Evolutionary conservation across 345 rosid genomes (phyloP).

Genomic region (Nephelium lappaceum): DNA sequence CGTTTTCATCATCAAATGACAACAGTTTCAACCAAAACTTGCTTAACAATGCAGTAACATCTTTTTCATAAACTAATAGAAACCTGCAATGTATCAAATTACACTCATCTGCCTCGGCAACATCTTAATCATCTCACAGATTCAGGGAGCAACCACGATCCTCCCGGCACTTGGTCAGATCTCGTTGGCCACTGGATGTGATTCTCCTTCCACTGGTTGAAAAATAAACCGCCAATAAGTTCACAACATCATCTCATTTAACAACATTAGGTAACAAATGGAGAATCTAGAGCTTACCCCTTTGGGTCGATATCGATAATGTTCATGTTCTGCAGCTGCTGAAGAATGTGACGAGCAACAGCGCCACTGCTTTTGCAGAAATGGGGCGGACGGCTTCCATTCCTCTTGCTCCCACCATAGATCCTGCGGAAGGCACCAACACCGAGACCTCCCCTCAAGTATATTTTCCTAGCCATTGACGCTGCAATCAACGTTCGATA

Average conservation of each 20-base stretch:
- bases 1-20: background rate
- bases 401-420: constrained; percentile 59
- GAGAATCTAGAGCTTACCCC: constrained; percentile 35
- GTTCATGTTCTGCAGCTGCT: constrained; percentile 46
- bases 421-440: constrained; percentile 54
- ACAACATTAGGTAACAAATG: background rate
- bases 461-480: constrained; percentile 57
- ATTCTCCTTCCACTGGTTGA: constrained; percentile 73
- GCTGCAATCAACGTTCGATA: constrained; percentile 23
- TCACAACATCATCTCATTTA: too few species aligned
- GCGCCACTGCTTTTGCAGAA: constrained; percentile 57
- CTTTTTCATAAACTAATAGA: constrained; percentile 15
- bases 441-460: constrained; percentile 58
- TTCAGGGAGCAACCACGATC: constrained; percentile 14
- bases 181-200: constrained; percentile 83
- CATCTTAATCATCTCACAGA: constrained; percentile 40
- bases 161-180: constrained; percentile 97
- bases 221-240: background rate
- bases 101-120: background rate
- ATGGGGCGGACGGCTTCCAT: constrained; percentile 53
- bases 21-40: constrained; percentile 12
- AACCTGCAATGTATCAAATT: constrained; percentile 11
- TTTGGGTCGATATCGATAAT: constrained; percentile 44
- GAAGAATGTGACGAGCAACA: constrained; percentile 57
- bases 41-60: background rate